Conservation (phyloP, 169 alveolate species). For the Cryptosporidium ryanae region DNA sequence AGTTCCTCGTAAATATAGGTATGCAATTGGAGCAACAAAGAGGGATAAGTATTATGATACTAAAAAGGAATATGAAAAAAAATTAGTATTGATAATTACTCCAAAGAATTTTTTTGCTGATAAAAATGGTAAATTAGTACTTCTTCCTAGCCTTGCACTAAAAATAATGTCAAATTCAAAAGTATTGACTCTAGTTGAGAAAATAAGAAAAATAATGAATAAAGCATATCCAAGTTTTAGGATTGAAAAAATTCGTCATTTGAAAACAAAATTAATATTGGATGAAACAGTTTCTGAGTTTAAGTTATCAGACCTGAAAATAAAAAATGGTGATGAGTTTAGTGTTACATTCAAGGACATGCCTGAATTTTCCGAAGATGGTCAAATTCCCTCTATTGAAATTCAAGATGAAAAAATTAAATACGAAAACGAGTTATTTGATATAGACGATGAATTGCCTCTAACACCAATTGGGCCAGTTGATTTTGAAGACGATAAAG, state of each 20-base stretch:
- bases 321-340: constrained; percentile 37
- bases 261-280: constrained; percentile 9
- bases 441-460: not conserved
- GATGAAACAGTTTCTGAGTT: constrained; percentile 5
- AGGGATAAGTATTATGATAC: constrained; percentile 5
- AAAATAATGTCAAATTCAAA: constrained; percentile 23
- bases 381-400: not conserved
- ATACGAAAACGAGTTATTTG: not conserved
- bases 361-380: not conserved
- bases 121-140: constrained; percentile 20
- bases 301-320: constrained; percentile 7
- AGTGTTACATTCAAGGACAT: constrained; percentile 20
- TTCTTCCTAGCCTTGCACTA: constrained; percentile 34
- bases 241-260: constrained; percentile 35
- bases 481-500: not conserved
- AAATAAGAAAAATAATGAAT: constrained; percentile 5
- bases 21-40: constrained; percentile 38
- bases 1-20: constrained; percentile 9
- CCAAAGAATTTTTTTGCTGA: constrained; percentile 69
- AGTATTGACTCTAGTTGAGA: constrained; percentile 3
- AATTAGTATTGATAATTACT: constrained; percentile 45
- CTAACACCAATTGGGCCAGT: not conserved
- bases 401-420: not conserved
- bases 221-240: constrained; percentile 4
- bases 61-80: not conserved